Base-by-base conservation (phyloP, 1,139 yeast species). In the Yamadazyma pseudoaaseri region DNA sequence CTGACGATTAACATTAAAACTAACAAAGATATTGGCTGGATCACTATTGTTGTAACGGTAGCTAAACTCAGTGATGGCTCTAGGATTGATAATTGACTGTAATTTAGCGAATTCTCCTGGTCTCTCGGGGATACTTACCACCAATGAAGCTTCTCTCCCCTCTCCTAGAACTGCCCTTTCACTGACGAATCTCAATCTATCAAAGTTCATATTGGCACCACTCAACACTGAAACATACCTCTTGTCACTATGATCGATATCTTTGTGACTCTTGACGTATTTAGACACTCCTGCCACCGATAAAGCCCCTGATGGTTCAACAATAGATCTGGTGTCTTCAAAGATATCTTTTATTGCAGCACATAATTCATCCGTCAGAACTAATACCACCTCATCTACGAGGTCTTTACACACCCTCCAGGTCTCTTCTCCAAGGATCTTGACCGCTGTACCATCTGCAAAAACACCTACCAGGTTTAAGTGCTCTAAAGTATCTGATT, bases 361-460 rank as follows among this genome's bases (percentile, higher is more conserved):
- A 68, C 97, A 86, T 39, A 92, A 79, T 63, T 92, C 98, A 60
- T 92, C 99, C 9, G 98, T 92, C 52, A 77, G 73, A 5, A 92
- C 97, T 30, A 78, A 72, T 8, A 92, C 82, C 31, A 92, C 82
- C 44, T 90, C 97, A 55, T 94, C 97, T 7, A 92, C 87, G 37
- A 80, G 79, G 31, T 84, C 79, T 45, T 73, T 65, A 47, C 92
- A 81, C 15, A 90, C 72, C 51, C 95, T 73, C 73, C 87, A 92
- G 11, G 96, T 84, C 60, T 94, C 98, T 43, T 81, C 84, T 36
- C 99, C 99, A 20, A 89, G 72, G 9, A 83, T 60, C 52, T 82
- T 86, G 28, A 92, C 99, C 4, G 98, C 97, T n/a, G 99, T 89
- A 53, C 98, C 99, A 59, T 92, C 99, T n/a, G 98, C 98, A 62